A percentile compares a stretch with the other conserved stretches of the same genome.
phyloP scores from a whole-genome alignment of 2,329 filamentous ascomycete species.

The Corinectria fuckeliana region DNA sequence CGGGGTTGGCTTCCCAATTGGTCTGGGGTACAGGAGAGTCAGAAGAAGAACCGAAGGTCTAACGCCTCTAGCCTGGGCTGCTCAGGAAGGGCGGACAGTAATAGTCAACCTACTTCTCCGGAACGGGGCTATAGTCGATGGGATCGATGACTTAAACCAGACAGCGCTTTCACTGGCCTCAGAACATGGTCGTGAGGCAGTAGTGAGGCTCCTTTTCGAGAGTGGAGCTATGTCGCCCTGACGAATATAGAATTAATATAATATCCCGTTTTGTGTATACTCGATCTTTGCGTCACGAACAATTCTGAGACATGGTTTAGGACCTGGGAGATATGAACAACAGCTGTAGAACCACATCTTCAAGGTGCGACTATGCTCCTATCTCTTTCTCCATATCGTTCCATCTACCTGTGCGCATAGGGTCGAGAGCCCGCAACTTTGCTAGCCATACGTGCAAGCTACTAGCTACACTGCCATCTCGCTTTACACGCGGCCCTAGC shows the following conservation, averaged over 20 bases:
- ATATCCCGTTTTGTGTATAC: too few species aligned
- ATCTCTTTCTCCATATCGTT: slow-evolving; percentile 63
- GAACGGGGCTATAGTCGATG: neutral
- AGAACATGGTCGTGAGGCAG: neutral
- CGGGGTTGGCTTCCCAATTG: slow-evolving; percentile 8
- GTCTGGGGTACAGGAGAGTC: neutral
- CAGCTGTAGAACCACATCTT: too few species aligned
- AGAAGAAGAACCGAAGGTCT: neutral
- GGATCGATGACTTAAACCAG: neutral
- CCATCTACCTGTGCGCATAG: slow-evolving; percentile 78
- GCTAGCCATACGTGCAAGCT: slow-evolving; percentile 65
- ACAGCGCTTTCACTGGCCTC: neutral
- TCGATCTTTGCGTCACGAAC: too few species aligned
- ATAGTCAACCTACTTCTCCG: slow-evolving; percentile 1
- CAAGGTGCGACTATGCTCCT: too few species aligned
- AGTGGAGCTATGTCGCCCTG: neutral
- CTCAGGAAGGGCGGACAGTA: slow-evolving; percentile 8
- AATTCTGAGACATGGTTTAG: too few species aligned
- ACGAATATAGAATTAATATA: too few species aligned
- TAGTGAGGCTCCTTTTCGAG: neutral
- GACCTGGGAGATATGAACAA: too few species aligned
- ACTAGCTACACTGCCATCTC: slow-evolving; percentile 45
- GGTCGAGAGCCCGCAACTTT: slow-evolving; percentile 73
- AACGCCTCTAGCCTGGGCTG: slow-evolving; percentile 36
- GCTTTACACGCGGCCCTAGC: slow-evolving; percentile 59